Percentiles rank a stretch among this genome's conserved stretches.
phyloP scores from a whole-genome alignment of 2,329 filamentous ascomycete genomes.

The Paraphoma sp. region DNA sequence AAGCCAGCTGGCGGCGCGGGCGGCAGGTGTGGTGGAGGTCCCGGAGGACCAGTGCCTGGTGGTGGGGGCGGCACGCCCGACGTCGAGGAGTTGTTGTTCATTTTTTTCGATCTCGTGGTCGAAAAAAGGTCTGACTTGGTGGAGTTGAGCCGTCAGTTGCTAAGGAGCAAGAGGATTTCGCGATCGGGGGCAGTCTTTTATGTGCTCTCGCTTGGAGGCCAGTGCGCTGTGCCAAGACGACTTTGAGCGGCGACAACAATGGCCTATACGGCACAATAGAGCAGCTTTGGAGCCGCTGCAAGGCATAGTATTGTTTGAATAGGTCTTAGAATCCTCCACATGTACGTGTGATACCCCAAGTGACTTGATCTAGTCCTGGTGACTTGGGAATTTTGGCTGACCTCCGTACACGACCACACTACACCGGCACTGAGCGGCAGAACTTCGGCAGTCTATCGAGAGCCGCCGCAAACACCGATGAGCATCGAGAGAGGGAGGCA shows the following conservation, averaged over 20 bases:
- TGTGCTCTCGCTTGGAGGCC: neutral
- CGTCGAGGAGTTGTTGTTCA: neutral
- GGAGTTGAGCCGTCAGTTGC: neutral
- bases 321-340: neutral
- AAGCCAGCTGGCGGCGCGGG: neutral
- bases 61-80: neutral
- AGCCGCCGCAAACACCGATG: neutral
- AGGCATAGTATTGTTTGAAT: neutral
- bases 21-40: neutral
- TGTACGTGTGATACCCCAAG: neutral
- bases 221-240: neutral
- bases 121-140: neutral
- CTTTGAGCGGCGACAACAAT: neutral
- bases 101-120: no score
- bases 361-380: neutral
- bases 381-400: neutral
- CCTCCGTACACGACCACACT: neutral
- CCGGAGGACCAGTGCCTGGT: neutral
- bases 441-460: neutral
- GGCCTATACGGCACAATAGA: neutral
- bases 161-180: neutral
- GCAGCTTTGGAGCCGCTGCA: neutral
- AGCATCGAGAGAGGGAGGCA: neutral
- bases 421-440: neutral
- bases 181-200: neutral